phyloP scores from a whole-genome alignment of 2,329 filamentous ascomycete species.

The Colletotrichum theobromicola region DNA sequence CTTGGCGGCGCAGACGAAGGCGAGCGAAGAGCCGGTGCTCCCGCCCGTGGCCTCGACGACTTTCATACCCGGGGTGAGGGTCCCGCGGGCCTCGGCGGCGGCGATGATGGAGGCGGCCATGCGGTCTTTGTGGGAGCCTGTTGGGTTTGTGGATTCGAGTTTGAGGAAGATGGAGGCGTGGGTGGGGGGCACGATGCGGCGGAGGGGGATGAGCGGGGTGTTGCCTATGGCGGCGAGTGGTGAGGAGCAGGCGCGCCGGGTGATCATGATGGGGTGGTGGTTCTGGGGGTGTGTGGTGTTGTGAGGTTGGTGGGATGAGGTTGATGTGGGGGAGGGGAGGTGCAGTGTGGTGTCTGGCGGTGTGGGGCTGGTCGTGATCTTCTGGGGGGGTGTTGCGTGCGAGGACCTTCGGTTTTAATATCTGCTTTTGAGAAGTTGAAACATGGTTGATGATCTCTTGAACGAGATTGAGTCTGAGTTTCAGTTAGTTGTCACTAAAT shows the following conservation, averaged over 20 bases:
- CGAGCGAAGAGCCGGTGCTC: conserved; percentile 18
- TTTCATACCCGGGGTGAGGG: neutral
- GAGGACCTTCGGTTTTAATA: too few relatives aligned
- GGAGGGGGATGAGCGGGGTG: conserved; percentile 4
- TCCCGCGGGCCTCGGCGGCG: neutral
- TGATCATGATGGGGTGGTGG: neutral
- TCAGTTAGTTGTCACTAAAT: too few relatives aligned
- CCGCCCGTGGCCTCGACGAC: conserved; percentile 17
- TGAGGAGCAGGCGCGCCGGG: neutral
- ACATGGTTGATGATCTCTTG: too few relatives aligned
- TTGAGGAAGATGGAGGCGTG: conserved; percentile 15
- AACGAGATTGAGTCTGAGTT: too few relatives aligned
- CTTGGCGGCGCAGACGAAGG: conserved; percentile 25
- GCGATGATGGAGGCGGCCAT: conserved; percentile 6
- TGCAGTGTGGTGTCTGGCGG: too few relatives aligned
- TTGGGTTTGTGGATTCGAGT: conserved; percentile 13
- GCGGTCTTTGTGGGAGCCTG: conserved; percentile 18
- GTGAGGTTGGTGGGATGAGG: neutral
- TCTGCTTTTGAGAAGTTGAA: too few relatives aligned
- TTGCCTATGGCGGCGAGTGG: conserved; percentile 11
- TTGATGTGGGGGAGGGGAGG: neutral
- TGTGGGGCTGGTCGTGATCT: too few relatives aligned
- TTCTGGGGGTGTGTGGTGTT: neutral
- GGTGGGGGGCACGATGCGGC: neutral
- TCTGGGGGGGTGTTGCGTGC: too few relatives aligned